Conservation (phyloP, 2,329 filamentous ascomycete genomes). For the Monosporascus sp. region DNA sequence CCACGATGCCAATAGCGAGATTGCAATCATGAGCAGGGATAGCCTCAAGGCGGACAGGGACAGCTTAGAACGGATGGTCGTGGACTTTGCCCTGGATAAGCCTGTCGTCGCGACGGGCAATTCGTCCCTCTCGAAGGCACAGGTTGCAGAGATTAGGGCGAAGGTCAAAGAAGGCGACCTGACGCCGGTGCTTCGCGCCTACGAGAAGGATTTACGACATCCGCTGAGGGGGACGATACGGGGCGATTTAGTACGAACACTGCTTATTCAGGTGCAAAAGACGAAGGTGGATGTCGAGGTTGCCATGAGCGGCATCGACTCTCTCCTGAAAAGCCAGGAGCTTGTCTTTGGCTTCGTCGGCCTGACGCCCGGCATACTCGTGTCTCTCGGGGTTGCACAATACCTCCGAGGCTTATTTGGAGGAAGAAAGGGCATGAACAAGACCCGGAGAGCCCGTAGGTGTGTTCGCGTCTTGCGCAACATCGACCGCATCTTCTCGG, state of each 20-base stretch:
- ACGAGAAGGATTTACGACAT: constrained; percentile 78
- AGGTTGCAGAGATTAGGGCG: constrained; percentile 68
- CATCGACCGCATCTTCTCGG: constrained; percentile 74
- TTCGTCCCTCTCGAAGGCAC: constrained; percentile 54
- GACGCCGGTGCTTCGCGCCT: constrained; percentile 84
- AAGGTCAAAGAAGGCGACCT: constrained; percentile 90
- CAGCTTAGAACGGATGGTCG: constrained; percentile 94
- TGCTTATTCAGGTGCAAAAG: constrained; percentile 96
- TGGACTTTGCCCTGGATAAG: constrained; percentile 87
- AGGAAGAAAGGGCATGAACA: constrained; percentile 61
- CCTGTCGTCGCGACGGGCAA: constrained; percentile 53
- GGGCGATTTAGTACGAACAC: constrained; percentile 81
- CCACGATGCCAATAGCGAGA: constrained; percentile 86
- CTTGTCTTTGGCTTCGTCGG: constrained; percentile 97
- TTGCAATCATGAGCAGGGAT: constrained; percentile 93
- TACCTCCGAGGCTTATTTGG: constrained; percentile 69
- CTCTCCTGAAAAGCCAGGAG: constrained; percentile 91
- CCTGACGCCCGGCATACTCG: constrained; percentile 85
- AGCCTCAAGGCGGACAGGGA: constrained; percentile 86
- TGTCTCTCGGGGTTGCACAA: constrained; percentile 67
- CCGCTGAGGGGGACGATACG: constrained; percentile 78
- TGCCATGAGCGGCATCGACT: constrained; percentile 92
- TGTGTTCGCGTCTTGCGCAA: constrained; percentile 77
- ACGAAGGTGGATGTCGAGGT: constrained; percentile 98
- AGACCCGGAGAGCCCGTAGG: constrained; percentile 60